Evolutionary conservation across 75 land plant species (phyloP), one percentile per base, ranked within the genome.

Genomic region (Pinus albicaulis): DNA sequence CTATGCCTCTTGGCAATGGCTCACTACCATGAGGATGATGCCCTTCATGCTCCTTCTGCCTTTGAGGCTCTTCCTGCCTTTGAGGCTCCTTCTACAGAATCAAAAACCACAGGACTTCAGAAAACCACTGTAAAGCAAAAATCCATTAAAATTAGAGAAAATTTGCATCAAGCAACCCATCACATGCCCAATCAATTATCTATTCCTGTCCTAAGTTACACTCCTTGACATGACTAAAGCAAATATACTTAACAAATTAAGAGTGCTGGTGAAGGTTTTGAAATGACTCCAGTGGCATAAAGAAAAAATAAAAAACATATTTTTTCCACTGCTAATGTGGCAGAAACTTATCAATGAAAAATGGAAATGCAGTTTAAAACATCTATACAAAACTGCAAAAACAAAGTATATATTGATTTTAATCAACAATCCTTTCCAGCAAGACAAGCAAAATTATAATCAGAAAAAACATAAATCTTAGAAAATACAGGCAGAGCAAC

Each of bases 1-100:
- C 75, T 56, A 95, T 91, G 7, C 90, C 95, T 82, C 74, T 80
- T 17, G 98, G 98, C 65, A 95, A 82, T 28, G 86, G 48, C 55
- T 84, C 93, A 81, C 80, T 86, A 36, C 93, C 95, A 79, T 12
- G 6, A 66, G 87, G 78, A 74, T 52, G 74, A 64, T 80, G 80
- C 22, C 71, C 41, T 48, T 48, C 53, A 48, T 78, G 79, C 34
- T 56, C 68, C 89, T 86, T 56, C 57, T 15, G 48, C 11, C 41
- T 17, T 61, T 34, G 75, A n/a, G 26, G 22, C 69, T 57, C 36
- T 48, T 48, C 7, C 61, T 56, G n/a, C 28, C 41, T 17, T 61
- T 34, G 75, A n/a, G 26, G 22, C 69, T 57, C 36, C 57, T 48
- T n/a, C 61, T 56, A 28, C 28, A 52, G 14, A 15, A 70, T 66